Conservation (phyloP, 2,329 filamentous ascomycete genomes). For the Nemania diffusa region DNA sequence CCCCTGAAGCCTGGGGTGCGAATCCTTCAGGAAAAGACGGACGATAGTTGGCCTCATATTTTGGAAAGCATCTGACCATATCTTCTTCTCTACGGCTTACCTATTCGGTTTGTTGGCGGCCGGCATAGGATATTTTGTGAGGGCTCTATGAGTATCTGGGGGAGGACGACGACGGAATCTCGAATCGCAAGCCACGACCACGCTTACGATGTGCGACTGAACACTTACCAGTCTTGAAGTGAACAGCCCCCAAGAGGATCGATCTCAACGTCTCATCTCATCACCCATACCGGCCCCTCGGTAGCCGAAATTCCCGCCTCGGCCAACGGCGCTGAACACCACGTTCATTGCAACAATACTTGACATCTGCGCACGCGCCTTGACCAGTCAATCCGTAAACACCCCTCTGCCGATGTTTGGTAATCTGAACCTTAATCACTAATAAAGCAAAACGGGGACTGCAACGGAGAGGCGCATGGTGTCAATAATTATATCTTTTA, state of each 20-base stretch:
- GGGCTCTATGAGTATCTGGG: not conserved
- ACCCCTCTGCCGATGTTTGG: slow-evolving; percentile 17
- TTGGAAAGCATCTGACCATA: slow-evolving; percentile 28
- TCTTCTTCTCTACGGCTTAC: slow-evolving; percentile 9
- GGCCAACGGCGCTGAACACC: slow-evolving; percentile 1
- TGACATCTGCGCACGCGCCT: slow-evolving; percentile 6
- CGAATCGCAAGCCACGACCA: slow-evolving; percentile 6
- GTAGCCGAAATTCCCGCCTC: slow-evolving; percentile 25
- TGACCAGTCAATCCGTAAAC: slow-evolving; percentile 4
- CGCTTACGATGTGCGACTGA: slow-evolving; percentile 21
- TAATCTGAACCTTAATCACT: slow-evolving; percentile 6
- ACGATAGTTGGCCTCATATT: slow-evolving; percentile 32
- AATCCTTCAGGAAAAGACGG: slow-evolving; percentile 34
- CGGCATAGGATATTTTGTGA: not conserved
- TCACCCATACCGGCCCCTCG: slow-evolving; percentile 18
- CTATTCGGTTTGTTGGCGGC: slow-evolving; percentile 3
- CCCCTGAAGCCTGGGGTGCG: slow-evolving; percentile 35
- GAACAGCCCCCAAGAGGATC: slow-evolving; percentile 26
- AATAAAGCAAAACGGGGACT: slow-evolving; percentile 15
- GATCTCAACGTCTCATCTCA: slow-evolving; percentile 22
- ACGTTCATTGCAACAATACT: slow-evolving; percentile 14
- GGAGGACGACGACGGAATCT: slow-evolving; percentile 2
- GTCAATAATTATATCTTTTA: slow-evolving; percentile 11
- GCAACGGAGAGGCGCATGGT: slow-evolving; percentile 13
- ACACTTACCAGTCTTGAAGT: slow-evolving; percentile 18